Evolutionary conservation across 2,329 filamentous ascomycete genomes (phyloP).

Genomic region (Epichloe gansuensis): DNA sequence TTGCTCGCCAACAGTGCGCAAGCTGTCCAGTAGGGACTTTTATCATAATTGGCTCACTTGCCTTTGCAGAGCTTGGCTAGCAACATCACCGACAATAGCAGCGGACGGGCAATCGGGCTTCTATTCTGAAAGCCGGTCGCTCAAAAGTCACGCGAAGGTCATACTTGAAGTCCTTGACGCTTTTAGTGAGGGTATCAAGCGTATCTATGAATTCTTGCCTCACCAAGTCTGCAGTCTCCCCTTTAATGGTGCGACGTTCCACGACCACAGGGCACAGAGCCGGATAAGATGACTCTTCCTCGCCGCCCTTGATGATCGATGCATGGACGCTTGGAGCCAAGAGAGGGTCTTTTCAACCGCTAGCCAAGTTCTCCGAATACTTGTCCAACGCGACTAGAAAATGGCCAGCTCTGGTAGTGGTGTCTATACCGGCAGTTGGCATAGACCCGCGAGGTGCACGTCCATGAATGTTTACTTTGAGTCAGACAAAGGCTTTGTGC

Average conservation of each 20-base stretch:
- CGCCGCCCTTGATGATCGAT: slow-evolving; percentile 35
- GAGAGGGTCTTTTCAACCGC: slow-evolving; percentile 16
- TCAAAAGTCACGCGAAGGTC: slow-evolving; percentile 27
- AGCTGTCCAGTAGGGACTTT: slow-evolving; percentile 36
- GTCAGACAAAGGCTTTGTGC: slow-evolving; percentile 39
- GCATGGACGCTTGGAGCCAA: slow-evolving; percentile 33
- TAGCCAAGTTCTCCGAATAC: slow-evolving; percentile 23
- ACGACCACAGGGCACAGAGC: slow-evolving; percentile 33
- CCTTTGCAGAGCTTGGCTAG: slow-evolving; percentile 12
- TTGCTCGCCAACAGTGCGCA: slow-evolving; percentile 28
- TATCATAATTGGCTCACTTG: slow-evolving; percentile 13
- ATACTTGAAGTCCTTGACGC: slow-evolving; percentile 27
- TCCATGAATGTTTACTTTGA: slow-evolving; percentile 30
- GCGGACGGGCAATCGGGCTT: slow-evolving; percentile 1
- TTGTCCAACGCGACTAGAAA: slow-evolving; percentile 33
- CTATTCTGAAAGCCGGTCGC: slow-evolving; percentile 30
- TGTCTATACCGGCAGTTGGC: slow-evolving; percentile 33
- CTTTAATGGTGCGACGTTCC: slow-evolving; percentile 35
- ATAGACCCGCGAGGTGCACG: slow-evolving; percentile 31
- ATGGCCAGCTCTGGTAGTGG: slow-evolving; percentile 34
- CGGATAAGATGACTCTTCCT: slow-evolving; percentile 40
- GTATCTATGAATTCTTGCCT: slow-evolving; percentile 20
- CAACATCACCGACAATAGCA: slow-evolving; percentile 21
- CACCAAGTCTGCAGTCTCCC: slow-evolving; percentile 27
- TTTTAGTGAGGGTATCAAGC: slow-evolving; percentile 19